phyloP scores from a whole-genome alignment of 257 asterid genomes.

The Ilex asprella region DNA sequence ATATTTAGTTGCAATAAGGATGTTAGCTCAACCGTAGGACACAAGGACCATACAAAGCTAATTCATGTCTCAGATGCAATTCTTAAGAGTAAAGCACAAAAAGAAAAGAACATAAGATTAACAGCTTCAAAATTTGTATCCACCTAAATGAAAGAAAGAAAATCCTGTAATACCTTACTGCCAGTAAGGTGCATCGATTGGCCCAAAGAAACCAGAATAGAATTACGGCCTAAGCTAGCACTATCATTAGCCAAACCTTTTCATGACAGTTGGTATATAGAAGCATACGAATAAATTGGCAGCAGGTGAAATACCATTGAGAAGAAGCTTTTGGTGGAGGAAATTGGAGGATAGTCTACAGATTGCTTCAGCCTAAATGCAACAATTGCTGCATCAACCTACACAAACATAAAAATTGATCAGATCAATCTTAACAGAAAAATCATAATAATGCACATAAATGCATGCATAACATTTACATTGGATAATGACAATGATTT shows the following conservation, averaged over 20 bases:
- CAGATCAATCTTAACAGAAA: background rate
- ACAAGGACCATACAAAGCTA: too few species aligned
- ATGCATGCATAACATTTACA: background rate
- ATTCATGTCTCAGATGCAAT: too few species aligned
- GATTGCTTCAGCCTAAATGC: slow-evolving; percentile 65
- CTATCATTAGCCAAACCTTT: too few species aligned
- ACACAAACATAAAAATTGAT: slow-evolving; percentile 7
- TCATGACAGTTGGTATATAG: too few species aligned
- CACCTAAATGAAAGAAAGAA: background rate
- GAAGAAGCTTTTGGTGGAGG: slow-evolving; percentile 87
- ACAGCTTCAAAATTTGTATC: background rate
- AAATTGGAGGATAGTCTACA: slow-evolving; percentile 65
- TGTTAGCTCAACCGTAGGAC: too few species aligned
- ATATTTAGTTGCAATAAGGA: too few species aligned
- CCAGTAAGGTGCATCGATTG: background rate
- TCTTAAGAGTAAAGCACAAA: too few species aligned
- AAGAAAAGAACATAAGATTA: too few species aligned
- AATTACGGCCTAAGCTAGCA: background rate
- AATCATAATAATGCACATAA: background rate
- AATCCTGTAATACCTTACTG: background rate
- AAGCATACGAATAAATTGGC: background rate
- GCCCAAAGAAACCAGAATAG: background rate
- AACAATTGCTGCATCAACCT: slow-evolving; percentile 97
- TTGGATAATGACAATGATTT: background rate
- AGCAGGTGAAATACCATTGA: slow-evolving; percentile 50